These are phyloP conservation scores for Fraxinus anomala DNA, from an alignment of 257 asterid species.

Conservation along the genomic window DNA sequence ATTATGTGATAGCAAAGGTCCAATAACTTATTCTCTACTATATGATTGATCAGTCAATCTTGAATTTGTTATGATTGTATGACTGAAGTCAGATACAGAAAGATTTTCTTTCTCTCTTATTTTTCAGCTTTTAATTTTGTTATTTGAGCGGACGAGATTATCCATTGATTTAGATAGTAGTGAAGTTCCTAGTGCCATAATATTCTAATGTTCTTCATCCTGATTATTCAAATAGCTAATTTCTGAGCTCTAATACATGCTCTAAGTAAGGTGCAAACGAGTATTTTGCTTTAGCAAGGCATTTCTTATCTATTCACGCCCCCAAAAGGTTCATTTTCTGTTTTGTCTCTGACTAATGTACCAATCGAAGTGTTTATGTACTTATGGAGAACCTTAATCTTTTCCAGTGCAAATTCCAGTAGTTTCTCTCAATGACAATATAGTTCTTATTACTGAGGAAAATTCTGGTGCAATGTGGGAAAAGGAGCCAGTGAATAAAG, in stretches of 20 bases:
- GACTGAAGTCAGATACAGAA: background rate
- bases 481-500: constrained; percentile 71
- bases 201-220: background rate
- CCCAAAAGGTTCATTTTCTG: background rate
- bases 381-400: constrained; percentile 13
- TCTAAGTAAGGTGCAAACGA: too few species aligned
- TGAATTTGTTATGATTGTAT: background rate
- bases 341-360: background rate
- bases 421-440: constrained; percentile 78
- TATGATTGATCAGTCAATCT: background rate
- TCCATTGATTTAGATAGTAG: background rate
- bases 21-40: constrained; percentile 1
- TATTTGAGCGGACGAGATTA: background rate
- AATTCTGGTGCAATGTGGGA: constrained; percentile 45
- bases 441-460: constrained; percentile 65
- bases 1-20: background rate
- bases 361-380: too few species aligned
- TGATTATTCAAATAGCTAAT: background rate
- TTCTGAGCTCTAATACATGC: background rate
- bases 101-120: background rate
- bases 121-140: background rate
- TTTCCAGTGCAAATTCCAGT: constrained; percentile 79
- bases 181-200: background rate
- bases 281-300: background rate
- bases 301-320: background rate